Evolutionary conservation across 2,329 filamentous ascomycete species (phyloP).

Genomic region (Camptophora hylomeconis): DNA sequence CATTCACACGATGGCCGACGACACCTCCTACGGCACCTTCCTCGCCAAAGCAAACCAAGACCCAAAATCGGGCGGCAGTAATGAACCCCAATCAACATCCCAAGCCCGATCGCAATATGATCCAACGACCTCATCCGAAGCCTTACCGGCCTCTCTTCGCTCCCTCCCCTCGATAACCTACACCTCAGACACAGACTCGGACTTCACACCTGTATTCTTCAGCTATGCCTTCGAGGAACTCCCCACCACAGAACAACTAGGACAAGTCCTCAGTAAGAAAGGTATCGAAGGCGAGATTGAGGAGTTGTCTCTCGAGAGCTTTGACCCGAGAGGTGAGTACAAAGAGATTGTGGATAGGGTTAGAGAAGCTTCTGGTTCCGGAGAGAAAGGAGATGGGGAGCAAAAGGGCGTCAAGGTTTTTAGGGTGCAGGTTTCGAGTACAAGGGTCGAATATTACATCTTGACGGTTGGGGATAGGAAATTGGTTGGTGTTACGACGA

Average conservation of each 20-base stretch:
- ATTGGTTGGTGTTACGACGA: constrained; percentile 65
- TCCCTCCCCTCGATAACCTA: constrained; percentile 44
- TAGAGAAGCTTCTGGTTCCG: not conserved
- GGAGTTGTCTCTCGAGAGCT: constrained; percentile 55
- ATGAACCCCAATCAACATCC: constrained; percentile 13
- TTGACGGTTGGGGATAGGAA: constrained; percentile 50
- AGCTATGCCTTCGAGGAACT: constrained; percentile 37
- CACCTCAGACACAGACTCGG: constrained; percentile 68
- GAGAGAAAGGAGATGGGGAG: constrained; percentile 2
- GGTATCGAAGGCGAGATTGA: constrained; percentile 38
- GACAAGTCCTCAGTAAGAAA: constrained; percentile 48
- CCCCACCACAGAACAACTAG: constrained; percentile 49
- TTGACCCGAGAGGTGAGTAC: constrained; percentile 63
- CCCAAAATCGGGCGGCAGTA: constrained; percentile 22
- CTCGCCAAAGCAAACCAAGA: constrained; percentile 77
- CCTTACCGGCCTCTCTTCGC: constrained; percentile 31
- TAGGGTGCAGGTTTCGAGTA: constrained; percentile 45
- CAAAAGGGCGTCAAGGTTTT: constrained; percentile 61
- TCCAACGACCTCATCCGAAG: constrained; percentile 12
- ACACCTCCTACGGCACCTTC: constrained; percentile 74
- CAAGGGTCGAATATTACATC: constrained; percentile 58
- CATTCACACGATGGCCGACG: constrained; percentile 39
- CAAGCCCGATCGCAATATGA: constrained; percentile 10
- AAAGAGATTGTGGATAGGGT: constrained; percentile 45
- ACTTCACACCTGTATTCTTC: constrained; percentile 65